A percentile compares a stretch with the other conserved stretches of the same genome.
These are phyloP conservation scores for Schwanniomyces vanrijiae DNA, from an alignment of 805 yeast species.

Conservation along the genomic window DNA sequence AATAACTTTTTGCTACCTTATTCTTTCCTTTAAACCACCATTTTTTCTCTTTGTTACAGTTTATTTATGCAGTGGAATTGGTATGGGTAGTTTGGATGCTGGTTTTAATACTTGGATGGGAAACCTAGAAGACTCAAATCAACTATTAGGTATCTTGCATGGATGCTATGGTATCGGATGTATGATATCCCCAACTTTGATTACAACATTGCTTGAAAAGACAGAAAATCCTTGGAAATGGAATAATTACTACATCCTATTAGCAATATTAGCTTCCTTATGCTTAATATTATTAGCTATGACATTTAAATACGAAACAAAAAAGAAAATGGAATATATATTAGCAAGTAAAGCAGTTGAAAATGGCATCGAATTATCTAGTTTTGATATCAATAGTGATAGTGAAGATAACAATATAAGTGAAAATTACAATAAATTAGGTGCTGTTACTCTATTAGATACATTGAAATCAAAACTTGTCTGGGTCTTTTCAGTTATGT, in stretches of 20 bases:
- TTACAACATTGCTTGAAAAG: slow-evolving; percentile 39
- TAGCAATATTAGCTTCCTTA: slow-evolving; percentile 25
- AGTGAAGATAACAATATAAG: slow-evolving; percentile 8
- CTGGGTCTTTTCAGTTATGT: slow-evolving; percentile 38
- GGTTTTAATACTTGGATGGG: slow-evolving; percentile 56
- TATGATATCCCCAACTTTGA: slow-evolving; percentile 48
- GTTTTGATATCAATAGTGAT: slow-evolving; percentile 1
- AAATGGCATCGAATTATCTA: slow-evolving; percentile 14
- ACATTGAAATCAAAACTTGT: slow-evolving; percentile 35
- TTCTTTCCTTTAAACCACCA: slow-evolving; percentile 43
- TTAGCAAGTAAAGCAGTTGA: slow-evolving; percentile 4
- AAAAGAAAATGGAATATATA: slow-evolving; percentile 40
- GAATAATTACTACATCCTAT: slow-evolving; percentile 45
- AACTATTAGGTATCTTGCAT: slow-evolving; percentile 51
- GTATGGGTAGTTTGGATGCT: slow-evolving; percentile 58
- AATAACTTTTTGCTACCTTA: slow-evolving; percentile 37
- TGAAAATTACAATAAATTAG: background rate
- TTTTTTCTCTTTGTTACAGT: slow-evolving; percentile 37
- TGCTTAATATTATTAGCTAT: slow-evolving; percentile 21
- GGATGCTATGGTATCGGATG: slow-evolving; percentile 56
- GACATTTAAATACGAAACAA: slow-evolving; percentile 44
- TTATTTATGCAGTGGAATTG: slow-evolving; percentile 50
- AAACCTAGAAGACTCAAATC: slow-evolving; percentile 45
- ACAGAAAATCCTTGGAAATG: slow-evolving; percentile 43
- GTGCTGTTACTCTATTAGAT: slow-evolving; percentile 15